Base-by-base conservation (phyloP, 257 asterid genomes). In the Thymus quinquecostatus region DNA sequence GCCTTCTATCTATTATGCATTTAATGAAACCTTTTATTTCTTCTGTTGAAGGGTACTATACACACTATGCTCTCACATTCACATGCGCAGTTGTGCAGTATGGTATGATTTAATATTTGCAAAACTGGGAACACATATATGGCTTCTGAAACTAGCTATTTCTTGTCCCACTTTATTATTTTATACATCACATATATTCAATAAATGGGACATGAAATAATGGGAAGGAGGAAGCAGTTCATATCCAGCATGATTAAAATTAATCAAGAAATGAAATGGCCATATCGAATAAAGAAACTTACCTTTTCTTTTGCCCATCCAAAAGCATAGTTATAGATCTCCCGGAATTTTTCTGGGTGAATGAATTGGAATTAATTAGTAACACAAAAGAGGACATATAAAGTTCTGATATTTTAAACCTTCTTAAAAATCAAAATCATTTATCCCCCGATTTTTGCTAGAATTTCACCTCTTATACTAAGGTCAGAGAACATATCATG, bases 261-360 rank as follows among this genome's bases (percentile, higher is more conserved):
- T 33, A 55, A 65, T 40, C 43, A 58, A 60, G 13, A 34, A 72
- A 47, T 40, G 21, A 44, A 58, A 30, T 38, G 21, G 29, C 28
- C 47, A 69, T 28, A 68, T 29, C 34, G 47, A 72, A 32, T 3
- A 51, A 69, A 75, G 48, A 58, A 74, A 78, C 55, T 63, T 78
- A 95, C 99, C 98, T 95, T 92, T 82, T 95, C 99, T 77, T 92
- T 95, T 75, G 99, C 98, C 99, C 99, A 95, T 77, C 96, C 90
- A 80, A 95, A 95, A 65, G 99, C 98, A 74, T 87, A 95, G 81
- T 95, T 87, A 83, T 95, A 95, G 80, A 95, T 92, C 78, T 92
- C 99, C 11, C 85, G 84, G 77, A 92, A 92, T 79, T 89, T 95
- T 27, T 92, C 99, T 95, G 96, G 96, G 81, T 32, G 72, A 59